Evolutionary conservation across 2,329 filamentous ascomycete species (phyloP), one percentile per base, ranked within the genome.

Genomic region (Calonectria fujianensis): DNA sequence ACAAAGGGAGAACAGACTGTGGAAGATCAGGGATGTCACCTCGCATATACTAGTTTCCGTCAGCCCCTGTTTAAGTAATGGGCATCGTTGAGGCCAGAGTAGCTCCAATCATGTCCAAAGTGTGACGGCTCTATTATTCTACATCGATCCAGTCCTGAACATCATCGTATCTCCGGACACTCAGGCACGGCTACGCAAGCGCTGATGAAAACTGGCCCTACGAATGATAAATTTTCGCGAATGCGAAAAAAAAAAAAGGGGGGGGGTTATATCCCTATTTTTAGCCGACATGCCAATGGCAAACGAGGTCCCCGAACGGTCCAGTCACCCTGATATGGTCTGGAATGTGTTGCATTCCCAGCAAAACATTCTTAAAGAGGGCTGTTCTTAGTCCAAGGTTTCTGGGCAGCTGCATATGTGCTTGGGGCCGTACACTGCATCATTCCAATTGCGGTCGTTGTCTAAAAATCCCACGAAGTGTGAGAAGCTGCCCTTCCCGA

Each of bases 191-290:
- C 57, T 18, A n/a, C 14, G 4, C 54, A 32, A 37, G 32, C n/a
- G 14, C 24, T 20, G 14, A 41, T 63, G 32, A 39, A 61, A 61
- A 24, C 57, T 63, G 57, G 57, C 35, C 35, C 14, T 63, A 29
- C n/a, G 24, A 63, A 29, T 48, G 24, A 48, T 63, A 63, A 27
- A 18, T 24, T 63, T 63, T 63, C 35, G 35, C 37, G 57, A 63
- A 63, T 29, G 51, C 51, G 35, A 29, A 61, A 27, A 18, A n/a
- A 18, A 41, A 61, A 39, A 24, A 9, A 32, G 32, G 32, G 32
- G 32, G 32, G 32, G 24, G 57, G 9, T 6, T 27, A n/a, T 9
- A 13, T 61, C 57, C n/a, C 35, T 63, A 63, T 63, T 63, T 63
- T 63, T 63, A 63, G 57, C 57, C 16, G 18, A 16, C 57, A 63